These are phyloP conservation scores for Tetraselmis chui DNA, from an alignment of 139 green algal species.

Conservation along the genomic window DNA sequence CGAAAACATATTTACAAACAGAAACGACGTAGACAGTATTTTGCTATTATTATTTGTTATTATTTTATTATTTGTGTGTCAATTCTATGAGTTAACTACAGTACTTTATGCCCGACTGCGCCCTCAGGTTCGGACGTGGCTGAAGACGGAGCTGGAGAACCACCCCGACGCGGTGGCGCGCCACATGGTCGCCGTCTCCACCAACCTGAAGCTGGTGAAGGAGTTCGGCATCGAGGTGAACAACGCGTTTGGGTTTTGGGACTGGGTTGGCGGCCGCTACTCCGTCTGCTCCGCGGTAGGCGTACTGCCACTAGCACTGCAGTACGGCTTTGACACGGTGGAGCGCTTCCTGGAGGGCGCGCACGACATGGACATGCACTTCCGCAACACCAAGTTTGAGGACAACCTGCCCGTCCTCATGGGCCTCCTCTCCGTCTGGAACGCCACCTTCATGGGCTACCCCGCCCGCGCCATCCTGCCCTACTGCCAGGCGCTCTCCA, in stretches of 20 bases:
- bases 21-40: too few species aligned
- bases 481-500: slow-evolving; percentile 85
- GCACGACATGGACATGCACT: slow-evolving; percentile 85
- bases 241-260: slow-evolving; percentile 99
- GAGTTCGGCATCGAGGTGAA: slow-evolving; percentile 97
- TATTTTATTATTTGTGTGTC: too few species aligned
- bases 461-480: slow-evolving; percentile 89
- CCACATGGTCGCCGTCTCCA: slow-evolving; percentile 99
- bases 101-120: too few species aligned
- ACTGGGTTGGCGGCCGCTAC: slow-evolving; percentile 93
- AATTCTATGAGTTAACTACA: too few species aligned
- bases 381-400: slow-evolving; percentile 74
- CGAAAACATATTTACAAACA: too few species aligned
- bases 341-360: slow-evolving; percentile 80
- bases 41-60: too few species aligned
- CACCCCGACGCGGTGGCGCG: slow-evolving; percentile 68
- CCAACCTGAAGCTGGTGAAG: slow-evolving; percentile 96
- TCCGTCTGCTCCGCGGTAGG: slow-evolving; percentile 93
- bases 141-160: background rate
- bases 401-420: slow-evolving; percentile 93
- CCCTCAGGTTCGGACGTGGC: slow-evolving; percentile 34
- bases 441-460: slow-evolving; percentile 92
- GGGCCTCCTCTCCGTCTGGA: slow-evolving; percentile 93
- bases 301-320: slow-evolving; percentile 87
- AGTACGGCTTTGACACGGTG: slow-evolving; percentile 92